Percentiles rank a stretch among this genome's conserved stretches.
phyloP scores from a whole-genome alignment of 1,284 basidiomycete species.

The Exobasidium cylindrosporum region DNA sequence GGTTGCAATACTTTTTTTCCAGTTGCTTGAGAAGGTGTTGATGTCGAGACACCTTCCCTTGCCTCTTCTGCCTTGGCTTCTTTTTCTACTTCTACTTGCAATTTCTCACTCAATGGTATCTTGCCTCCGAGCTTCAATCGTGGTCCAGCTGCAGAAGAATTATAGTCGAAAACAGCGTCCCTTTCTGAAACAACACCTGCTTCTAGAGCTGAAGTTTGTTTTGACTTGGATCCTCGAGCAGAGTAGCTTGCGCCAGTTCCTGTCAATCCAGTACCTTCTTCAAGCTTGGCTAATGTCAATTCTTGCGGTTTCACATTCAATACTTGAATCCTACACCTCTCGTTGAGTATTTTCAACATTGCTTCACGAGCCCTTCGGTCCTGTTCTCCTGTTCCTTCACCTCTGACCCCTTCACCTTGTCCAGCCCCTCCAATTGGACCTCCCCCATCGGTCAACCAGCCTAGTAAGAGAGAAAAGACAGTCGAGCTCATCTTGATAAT shows the following conservation, averaged over 20 bases:
- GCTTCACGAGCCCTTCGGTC: slow-evolving; percentile 63
- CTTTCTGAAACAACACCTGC: slow-evolving; percentile 33
- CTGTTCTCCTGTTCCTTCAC: slow-evolving; percentile 63
- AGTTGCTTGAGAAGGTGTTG: not conserved
- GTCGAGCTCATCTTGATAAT: slow-evolving; percentile 84
- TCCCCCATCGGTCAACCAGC: slow-evolving; percentile 92
- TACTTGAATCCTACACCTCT: slow-evolving; percentile 80
- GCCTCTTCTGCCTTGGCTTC: slow-evolving; percentile 28
- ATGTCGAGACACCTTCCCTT: slow-evolving; percentile 14
- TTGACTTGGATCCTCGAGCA: slow-evolving; percentile 7
- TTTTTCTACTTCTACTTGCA: slow-evolving; percentile 47
- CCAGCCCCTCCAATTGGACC: slow-evolving; percentile 78
- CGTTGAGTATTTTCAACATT: slow-evolving; percentile 90
- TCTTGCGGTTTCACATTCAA: slow-evolving; percentile 43
- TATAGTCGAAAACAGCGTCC: slow-evolving; percentile 50
- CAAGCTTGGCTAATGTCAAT: slow-evolving; percentile 41
- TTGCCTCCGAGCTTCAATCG: slow-evolving; percentile 49
- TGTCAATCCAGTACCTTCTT: slow-evolving; percentile 53
- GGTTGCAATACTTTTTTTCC: slow-evolving; percentile 59
- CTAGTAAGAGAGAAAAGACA: slow-evolving; percentile 84
- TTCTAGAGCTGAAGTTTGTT: not conserved
- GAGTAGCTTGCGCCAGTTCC: slow-evolving; percentile 44
- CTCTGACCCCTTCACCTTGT: slow-evolving; percentile 65
- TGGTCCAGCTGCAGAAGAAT: slow-evolving; percentile 46
- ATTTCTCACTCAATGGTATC: slow-evolving; percentile 44